These are phyloP conservation scores for Diaporthe vexans DNA, from an alignment of 2,329 filamentous ascomycete species.

Conservation along the genomic window DNA sequence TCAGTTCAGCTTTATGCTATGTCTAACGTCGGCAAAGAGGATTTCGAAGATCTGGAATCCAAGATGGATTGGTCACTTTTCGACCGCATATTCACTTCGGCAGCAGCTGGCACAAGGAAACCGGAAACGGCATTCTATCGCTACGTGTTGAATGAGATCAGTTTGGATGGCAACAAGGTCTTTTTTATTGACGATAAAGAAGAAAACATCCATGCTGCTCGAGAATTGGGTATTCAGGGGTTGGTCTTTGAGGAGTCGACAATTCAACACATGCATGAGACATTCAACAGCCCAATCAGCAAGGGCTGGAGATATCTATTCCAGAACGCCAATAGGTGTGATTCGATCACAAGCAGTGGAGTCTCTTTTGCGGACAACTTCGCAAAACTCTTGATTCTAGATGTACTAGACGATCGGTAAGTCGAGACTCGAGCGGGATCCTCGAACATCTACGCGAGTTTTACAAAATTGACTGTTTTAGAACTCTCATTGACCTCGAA, in stretches of 20 bases:
- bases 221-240: conserved; percentile 48
- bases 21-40: conserved; percentile 50
- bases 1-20: conserved; percentile 46
- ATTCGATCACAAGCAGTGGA: not conserved
- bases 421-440: not conserved
- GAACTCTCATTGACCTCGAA: not conserved
- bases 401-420: not conserved
- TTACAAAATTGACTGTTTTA: not conserved
- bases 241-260: conserved; percentile 7
- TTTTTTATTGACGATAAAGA: conserved; percentile 21
- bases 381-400: not conserved
- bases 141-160: conserved; percentile 48
- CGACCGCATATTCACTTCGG: conserved; percentile 52
- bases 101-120: conserved; percentile 51
- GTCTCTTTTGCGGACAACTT: not conserved
- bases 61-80: conserved; percentile 52
- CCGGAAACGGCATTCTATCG: conserved; percentile 52
- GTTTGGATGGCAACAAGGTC: not conserved
- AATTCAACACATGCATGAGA: conserved; percentile 29
- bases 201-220: conserved; percentile 5
- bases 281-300: not conserved
- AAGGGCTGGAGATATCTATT: conserved; percentile 9
- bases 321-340: not conserved
- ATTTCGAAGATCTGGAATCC: conserved; percentile 46
- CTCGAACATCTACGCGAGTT: no score